Evolutionary conservation across 768 basidiomycete species (phyloP).

Genomic region (Naganishia friedmannii): DNA sequence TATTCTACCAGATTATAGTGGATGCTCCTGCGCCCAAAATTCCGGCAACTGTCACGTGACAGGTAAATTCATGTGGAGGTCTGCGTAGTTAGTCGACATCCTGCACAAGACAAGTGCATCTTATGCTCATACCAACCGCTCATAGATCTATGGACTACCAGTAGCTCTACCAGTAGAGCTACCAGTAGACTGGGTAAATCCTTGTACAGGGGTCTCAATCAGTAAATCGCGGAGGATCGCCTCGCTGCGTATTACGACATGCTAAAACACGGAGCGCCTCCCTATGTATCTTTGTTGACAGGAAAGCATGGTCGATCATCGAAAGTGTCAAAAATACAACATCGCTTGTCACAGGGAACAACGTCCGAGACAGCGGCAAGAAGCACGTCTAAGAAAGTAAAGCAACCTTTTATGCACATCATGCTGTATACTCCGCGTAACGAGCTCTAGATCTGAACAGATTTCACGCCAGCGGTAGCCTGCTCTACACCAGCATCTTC

Average conservation of each 20-base stretch:
- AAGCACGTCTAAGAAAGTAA: not conserved
- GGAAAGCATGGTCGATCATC: not conserved
- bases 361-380: slow-evolving; percentile 1
- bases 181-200: no score
- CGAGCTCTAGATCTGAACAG: slow-evolving; percentile 15
- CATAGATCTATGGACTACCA: no score
- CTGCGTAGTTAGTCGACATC: no score
- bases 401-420: not conserved
- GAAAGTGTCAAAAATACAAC: not conserved
- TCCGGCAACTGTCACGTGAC: slow-evolving; percentile 11
- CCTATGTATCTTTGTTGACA: not conserved
- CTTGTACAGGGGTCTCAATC: no score
- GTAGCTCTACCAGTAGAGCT: no score
- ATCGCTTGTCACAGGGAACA: slow-evolving; percentile 1
- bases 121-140: no score
- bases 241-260: no score
- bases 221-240: no score
- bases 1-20: slow-evolving; percentile 2
- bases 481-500: slow-evolving; percentile 36
- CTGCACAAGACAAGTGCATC: no score
- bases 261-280: no score
- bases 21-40: slow-evolving; percentile 18
- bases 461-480: slow-evolving; percentile 34
- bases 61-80: no score
- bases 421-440: not conserved